A percentile compares a stretch with the other conserved stretches of the same genome.
phyloP scores from a whole-genome alignment of 768 basidiomycete species.

The Mycena belliarum region DNA sequence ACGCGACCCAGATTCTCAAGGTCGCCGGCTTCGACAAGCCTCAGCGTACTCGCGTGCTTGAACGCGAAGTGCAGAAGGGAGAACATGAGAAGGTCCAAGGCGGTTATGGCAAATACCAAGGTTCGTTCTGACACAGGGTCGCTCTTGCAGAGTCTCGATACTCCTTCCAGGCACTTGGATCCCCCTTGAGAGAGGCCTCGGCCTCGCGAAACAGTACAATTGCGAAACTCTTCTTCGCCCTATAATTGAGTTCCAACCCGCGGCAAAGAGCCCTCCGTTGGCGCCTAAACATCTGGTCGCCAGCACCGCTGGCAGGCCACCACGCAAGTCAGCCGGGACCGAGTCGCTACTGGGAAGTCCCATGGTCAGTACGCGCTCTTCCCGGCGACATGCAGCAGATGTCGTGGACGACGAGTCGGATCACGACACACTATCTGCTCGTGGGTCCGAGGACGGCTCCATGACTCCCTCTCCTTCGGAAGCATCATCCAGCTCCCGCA shows the following conservation, averaged over 20 bases:
- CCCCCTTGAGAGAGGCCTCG: slow-evolving; percentile 86
- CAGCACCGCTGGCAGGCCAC: slow-evolving; percentile 52
- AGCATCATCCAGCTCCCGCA: slow-evolving; percentile 85
- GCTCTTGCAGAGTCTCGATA: neutral
- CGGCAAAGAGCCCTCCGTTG: slow-evolving; percentile 87
- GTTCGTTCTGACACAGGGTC: slow-evolving; percentile 43
- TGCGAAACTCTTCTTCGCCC: slow-evolving; percentile 86
- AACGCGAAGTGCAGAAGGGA: slow-evolving; percentile 97
- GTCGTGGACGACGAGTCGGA: slow-evolving; percentile 60
- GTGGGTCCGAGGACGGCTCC: slow-evolving; percentile 83
- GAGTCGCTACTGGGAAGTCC: slow-evolving; percentile 37
- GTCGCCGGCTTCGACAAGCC: slow-evolving; percentile 99
- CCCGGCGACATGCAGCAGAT: slow-evolving; percentile 52
- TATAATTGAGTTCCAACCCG: slow-evolving; percentile 92
- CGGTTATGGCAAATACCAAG: slow-evolving; percentile 99
- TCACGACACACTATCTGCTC: slow-evolving; percentile 62
- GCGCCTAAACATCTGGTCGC: slow-evolving; percentile 96
- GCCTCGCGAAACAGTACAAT: slow-evolving; percentile 88
- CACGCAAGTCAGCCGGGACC: slow-evolving; percentile 44
- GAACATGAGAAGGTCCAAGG: slow-evolving; percentile 99
- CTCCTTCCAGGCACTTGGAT: slow-evolving; percentile 88
- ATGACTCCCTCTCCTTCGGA: slow-evolving; percentile 90
- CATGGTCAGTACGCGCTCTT: slow-evolving; percentile 59
- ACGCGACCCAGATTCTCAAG: slow-evolving; percentile 98
- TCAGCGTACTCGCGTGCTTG: slow-evolving; percentile 93